A percentile compares a stretch with the other conserved stretches of the same genome.
Evolutionary conservation across 2,329 filamentous ascomycete genomes (phyloP).

Genomic region (Talaromyces islandicus): DNA sequence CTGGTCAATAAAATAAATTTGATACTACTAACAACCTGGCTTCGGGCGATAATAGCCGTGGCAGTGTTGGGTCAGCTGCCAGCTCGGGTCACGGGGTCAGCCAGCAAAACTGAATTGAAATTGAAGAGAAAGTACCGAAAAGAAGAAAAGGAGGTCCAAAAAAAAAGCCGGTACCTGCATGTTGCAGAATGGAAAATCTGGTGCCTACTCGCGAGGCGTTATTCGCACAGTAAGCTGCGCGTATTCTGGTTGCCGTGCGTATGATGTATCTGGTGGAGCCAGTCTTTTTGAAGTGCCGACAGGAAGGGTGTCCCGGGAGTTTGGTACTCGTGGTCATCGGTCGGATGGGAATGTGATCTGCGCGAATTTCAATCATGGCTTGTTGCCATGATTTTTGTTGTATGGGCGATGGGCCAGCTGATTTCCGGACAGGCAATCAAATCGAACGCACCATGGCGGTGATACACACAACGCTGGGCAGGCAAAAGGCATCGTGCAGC

Average conservation of each 20-base stretch:
- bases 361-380: neutral
- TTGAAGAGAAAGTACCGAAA: neutral
- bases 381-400: neutral
- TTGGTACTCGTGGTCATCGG: neutral
- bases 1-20: neutral
- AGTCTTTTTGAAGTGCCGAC: neutral
- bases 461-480: neutral
- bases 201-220: neutral
- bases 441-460: neutral
- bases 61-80: neutral
- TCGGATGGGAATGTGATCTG: neutral
- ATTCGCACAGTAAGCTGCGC: neutral
- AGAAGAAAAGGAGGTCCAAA: neutral
- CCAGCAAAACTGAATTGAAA: neutral
- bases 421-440: neutral
- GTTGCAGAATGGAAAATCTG: neutral
- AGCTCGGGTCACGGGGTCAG: neutral
- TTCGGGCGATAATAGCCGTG: neutral
- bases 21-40: neutral
- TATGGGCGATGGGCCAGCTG: neutral
- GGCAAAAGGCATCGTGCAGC: constrained; percentile 3
- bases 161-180: neutral
- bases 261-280: neutral
- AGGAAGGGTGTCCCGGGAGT: neutral
- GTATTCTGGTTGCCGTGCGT: neutral